A percentile compares a stretch with the other conserved stretches of the same genome.
Conservation (phyloP, 2,329 filamentous ascomycete genomes). For the Cercospora sojina region DNA sequence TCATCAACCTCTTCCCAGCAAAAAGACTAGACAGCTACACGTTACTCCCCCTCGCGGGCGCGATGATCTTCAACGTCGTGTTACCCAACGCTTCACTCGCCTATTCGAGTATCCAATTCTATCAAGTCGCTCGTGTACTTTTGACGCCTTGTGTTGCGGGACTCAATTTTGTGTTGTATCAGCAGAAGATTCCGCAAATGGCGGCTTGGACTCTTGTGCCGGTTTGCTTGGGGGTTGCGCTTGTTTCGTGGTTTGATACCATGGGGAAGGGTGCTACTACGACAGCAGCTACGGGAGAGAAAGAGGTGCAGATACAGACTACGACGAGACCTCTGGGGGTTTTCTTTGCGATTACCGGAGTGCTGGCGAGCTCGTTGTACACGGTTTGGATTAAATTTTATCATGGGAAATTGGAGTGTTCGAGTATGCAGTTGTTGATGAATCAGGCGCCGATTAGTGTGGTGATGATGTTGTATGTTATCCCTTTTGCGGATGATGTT, state of each 20-base stretch:
- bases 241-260: slow-evolving; percentile 70
- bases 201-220: slow-evolving; percentile 58
- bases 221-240: slow-evolving; percentile 63
- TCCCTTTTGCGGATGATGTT: slow-evolving; percentile 65
- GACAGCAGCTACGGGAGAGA: neutral
- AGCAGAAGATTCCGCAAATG: slow-evolving; percentile 54
- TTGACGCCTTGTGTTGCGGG: slow-evolving; percentile 64
- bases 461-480: slow-evolving; percentile 63
- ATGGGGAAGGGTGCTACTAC: slow-evolving; percentile 22
- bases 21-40: slow-evolving; percentile 56
- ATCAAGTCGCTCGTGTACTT: slow-evolving; percentile 67
- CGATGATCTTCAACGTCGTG: slow-evolving; percentile 69
- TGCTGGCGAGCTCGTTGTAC: slow-evolving; percentile 65
- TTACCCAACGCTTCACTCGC: slow-evolving; percentile 67
- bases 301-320: slow-evolving; percentile 47
- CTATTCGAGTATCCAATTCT: slow-evolving; percentile 67
- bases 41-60: slow-evolving; percentile 63
- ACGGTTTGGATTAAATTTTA: slow-evolving; percentile 68
- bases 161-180: slow-evolving; percentile 64
- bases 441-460: slow-evolving; percentile 66
- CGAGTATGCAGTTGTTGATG: slow-evolving; percentile 67
- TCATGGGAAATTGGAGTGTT: slow-evolving; percentile 64
- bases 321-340: slow-evolving; percentile 61
- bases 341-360: slow-evolving; percentile 62
- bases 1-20: slow-evolving; percentile 61